These are phyloP conservation scores for Casuarina glauca DNA, from an alignment of 306 rosid genomes.

Conservation along the genomic window DNA sequence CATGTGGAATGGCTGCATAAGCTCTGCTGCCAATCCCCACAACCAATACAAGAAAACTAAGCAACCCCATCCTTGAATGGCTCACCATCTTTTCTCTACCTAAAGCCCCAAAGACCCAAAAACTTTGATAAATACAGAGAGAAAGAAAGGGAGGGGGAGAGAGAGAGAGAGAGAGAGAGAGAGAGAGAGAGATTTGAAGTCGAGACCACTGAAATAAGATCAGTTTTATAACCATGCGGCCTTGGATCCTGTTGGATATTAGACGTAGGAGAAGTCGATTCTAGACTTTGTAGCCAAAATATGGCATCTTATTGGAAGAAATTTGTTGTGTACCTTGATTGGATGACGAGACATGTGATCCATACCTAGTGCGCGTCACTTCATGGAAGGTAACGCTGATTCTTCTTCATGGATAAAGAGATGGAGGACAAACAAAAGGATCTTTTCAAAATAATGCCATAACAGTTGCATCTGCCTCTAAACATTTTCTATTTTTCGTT, in stretches of 20 bases:
- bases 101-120: not conserved
- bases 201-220: not conserved
- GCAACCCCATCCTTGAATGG: conserved; percentile 28
- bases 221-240: not conserved
- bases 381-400: not conserved
- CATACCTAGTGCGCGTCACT: not conserved
- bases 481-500: no score
- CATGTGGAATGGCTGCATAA: conserved; percentile 36
- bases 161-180: not conserved
- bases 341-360: not conserved
- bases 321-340: not conserved
- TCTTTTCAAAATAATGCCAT: no score
- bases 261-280: not conserved
- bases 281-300: not conserved
- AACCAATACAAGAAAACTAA: conserved; percentile 33
- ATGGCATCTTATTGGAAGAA: not conserved
- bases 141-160: not conserved
- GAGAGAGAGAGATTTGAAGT: not conserved
- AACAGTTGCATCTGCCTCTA: no score
- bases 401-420: no score
- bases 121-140: not conserved
- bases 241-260: not conserved
- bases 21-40: conserved; percentile 27
- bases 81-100: conserved; percentile 22
- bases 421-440: no score